phyloP scores from a whole-genome alignment of 1,284 basidiomycete genomes.

The Ganoderma multipileum region DNA sequence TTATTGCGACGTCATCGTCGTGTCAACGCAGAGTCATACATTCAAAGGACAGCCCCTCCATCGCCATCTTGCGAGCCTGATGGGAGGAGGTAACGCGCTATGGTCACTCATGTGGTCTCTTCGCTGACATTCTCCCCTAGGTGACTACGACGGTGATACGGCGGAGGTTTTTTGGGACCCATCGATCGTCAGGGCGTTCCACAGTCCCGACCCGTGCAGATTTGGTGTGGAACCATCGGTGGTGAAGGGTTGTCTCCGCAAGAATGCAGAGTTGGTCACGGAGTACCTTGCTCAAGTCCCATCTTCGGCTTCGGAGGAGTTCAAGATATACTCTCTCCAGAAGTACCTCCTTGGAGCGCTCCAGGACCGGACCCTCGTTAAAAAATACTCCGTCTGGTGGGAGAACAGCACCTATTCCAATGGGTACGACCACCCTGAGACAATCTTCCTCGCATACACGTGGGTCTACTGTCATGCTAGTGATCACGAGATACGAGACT shows the following conservation, averaged over 20 bases:
- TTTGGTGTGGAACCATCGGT: constrained; percentile 53
- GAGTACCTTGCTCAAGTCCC: constrained; percentile 42
- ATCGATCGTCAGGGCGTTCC: constrained; percentile 55
- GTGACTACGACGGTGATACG: constrained; percentile 56
- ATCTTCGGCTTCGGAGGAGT: constrained; percentile 25
- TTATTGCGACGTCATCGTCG: constrained; percentile 50
- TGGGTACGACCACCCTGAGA: constrained; percentile 56
- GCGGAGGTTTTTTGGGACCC: constrained; percentile 48
- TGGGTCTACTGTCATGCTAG: constrained; percentile 40
- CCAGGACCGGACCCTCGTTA: constrained; percentile 52
- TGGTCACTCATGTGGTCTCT: background rate
- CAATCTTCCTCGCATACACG: constrained; percentile 66
- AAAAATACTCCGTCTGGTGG: constrained; percentile 64
- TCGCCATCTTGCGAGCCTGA: constrained; percentile 47
- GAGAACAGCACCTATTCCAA: constrained; percentile 56
- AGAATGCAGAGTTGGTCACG: constrained; percentile 51
- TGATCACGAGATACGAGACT: background rate
- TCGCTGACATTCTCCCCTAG: constrained; percentile 30
- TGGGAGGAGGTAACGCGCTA: constrained; percentile 46
- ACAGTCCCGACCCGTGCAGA: constrained; percentile 48
- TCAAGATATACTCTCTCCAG: constrained; percentile 49
- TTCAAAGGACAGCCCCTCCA: constrained; percentile 28
- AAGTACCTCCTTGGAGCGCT: constrained; percentile 56
- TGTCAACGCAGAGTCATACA: constrained; percentile 44
- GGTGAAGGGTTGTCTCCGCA: constrained; percentile 49